phyloP scores from a whole-genome alignment of 345 rosid species.

The Populus davidiana region DNA sequence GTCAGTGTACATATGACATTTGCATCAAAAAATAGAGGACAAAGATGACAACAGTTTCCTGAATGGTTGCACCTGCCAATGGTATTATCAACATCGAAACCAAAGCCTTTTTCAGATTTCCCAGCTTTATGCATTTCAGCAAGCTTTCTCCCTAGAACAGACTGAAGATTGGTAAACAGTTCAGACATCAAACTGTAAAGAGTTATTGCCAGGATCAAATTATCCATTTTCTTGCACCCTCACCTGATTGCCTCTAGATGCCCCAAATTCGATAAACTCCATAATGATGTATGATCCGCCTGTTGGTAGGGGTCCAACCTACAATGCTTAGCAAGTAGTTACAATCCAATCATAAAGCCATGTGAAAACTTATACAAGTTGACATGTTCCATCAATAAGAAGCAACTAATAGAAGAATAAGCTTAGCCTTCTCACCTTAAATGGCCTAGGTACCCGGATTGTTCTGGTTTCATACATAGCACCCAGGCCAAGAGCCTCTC shows the following conservation, averaged over 20 bases:
- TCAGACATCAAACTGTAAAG: slow-evolving; percentile 10
- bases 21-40: neutral
- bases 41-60: slow-evolving; percentile 1
- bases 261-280: slow-evolving; percentile 83
- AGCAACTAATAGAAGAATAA: neutral
- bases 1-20: neutral
- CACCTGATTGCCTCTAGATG: slow-evolving; percentile 82
- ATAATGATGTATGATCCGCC: slow-evolving; percentile 88
- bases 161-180: slow-evolving; percentile 41
- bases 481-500: slow-evolving; percentile 83
- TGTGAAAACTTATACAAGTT: no score
- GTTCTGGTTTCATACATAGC: slow-evolving; percentile 79
- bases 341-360: neutral
- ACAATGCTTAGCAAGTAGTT: slow-evolving; percentile 15
- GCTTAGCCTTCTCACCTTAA: slow-evolving; percentile 47
- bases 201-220: slow-evolving; percentile 5
- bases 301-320: slow-evolving; percentile 74
- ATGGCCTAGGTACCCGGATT: slow-evolving; percentile 80
- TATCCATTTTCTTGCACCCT: slow-evolving; percentile 16
- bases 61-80: slow-evolving; percentile 67
- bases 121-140: slow-evolving; percentile 96
- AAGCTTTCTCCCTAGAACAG: slow-evolving; percentile 74
- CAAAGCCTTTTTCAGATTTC: slow-evolving; percentile 75
- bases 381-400: neutral
- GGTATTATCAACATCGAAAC: slow-evolving; percentile 86